Evolutionary conservation across 1,284 basidiomycete species (phyloP).

Genomic region (Clitocybe nebularis): DNA sequence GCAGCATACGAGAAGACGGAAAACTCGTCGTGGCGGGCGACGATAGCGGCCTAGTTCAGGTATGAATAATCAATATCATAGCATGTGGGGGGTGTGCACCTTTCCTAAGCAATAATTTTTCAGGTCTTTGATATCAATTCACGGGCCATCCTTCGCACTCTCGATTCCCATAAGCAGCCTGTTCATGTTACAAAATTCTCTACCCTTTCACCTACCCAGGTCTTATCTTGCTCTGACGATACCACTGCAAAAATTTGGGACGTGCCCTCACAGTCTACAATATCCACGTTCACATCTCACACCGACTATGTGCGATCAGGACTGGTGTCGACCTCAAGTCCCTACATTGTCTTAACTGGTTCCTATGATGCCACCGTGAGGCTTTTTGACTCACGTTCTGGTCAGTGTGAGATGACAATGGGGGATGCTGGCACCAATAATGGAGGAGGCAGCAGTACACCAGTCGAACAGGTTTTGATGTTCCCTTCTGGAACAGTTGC

Average conservation of each 20-base stretch:
- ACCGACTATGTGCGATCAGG: slow-evolving; percentile 96
- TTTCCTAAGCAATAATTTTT: slow-evolving; percentile 12
- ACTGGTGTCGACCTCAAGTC: slow-evolving; percentile 79
- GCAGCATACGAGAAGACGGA: slow-evolving; percentile 86
- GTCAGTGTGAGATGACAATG: slow-evolving; percentile 83
- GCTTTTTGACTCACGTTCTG: slow-evolving; percentile 85
- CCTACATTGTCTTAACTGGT: slow-evolving; percentile 85
- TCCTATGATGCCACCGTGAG: slow-evolving; percentile 94
- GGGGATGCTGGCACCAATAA: slow-evolving; percentile 41
- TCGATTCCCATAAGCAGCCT: slow-evolving; percentile 92
- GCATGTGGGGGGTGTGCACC: too few species aligned
- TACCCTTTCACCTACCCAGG: slow-evolving; percentile 70
- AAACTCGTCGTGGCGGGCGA: slow-evolving; percentile 95
- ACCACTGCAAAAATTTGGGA: slow-evolving; percentile 95
- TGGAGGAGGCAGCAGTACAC: slow-evolving; percentile 44
- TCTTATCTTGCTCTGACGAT: slow-evolving; percentile 96
- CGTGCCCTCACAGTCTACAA: slow-evolving; percentile 82
- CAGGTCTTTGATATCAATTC: slow-evolving; percentile 95
- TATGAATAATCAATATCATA: slow-evolving; percentile 23
- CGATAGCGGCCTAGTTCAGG: slow-evolving; percentile 92
- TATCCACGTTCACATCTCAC: slow-evolving; percentile 81
- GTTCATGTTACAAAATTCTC: slow-evolving; percentile 96
- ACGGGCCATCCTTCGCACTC: slow-evolving; percentile 88
- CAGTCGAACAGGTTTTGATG: slow-evolving; percentile 93
- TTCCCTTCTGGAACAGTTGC: slow-evolving; percentile 89